These are phyloP conservation scores for Hypoxylon sp. DNA, from an alignment of 2,329 filamentous ascomycete genomes.

Conservation along the genomic window DNA sequence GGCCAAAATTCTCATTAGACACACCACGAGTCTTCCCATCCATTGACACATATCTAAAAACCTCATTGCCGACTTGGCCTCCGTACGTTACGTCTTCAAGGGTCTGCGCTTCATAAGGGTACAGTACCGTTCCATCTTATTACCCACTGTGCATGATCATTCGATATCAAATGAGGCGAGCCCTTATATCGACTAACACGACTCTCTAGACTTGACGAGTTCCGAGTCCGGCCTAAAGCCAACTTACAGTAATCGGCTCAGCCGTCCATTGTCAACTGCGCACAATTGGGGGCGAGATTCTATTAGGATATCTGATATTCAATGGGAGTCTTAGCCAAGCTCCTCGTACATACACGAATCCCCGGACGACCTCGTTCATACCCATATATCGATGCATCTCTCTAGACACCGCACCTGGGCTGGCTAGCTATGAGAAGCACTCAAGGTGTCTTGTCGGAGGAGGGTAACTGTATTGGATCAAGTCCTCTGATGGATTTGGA, in stretches of 20 bases:
- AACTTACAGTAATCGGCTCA: slow-evolving; percentile 38
- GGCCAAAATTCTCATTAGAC: slow-evolving; percentile 4
- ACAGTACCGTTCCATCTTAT: slow-evolving; percentile 36
- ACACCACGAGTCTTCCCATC: slow-evolving; percentile 11
- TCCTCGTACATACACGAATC: slow-evolving; percentile 43
- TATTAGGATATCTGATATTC: slow-evolving; percentile 39
- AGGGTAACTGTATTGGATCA: slow-evolving; percentile 42
- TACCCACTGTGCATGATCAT: slow-evolving; percentile 41
- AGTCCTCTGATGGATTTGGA: slow-evolving; percentile 45
- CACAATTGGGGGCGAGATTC: slow-evolving; percentile 38
- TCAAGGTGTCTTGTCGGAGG: slow-evolving; percentile 46
- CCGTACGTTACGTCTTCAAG: background rate
- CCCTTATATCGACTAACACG: slow-evolving; percentile 39
- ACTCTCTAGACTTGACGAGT: slow-evolving; percentile 24
- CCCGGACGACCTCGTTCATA: slow-evolving; percentile 45
- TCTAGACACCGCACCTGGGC: slow-evolving; percentile 37
- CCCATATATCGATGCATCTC: slow-evolving; percentile 48
- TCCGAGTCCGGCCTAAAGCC: slow-evolving; percentile 20
- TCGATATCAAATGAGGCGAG: slow-evolving; percentile 34
- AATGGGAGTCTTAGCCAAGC: slow-evolving; percentile 46
- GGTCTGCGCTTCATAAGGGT: slow-evolving; percentile 33
- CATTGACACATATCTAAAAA: slow-evolving; percentile 17
- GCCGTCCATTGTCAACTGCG: slow-evolving; percentile 38
- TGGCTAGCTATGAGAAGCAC: slow-evolving; percentile 49
- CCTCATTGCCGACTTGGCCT: background rate